A percentile compares a stretch with the other conserved stretches of the same genome.
Evolutionary conservation across 805 yeast species (phyloP).

Genomic region (Zygotorulaspora florentina): DNA sequence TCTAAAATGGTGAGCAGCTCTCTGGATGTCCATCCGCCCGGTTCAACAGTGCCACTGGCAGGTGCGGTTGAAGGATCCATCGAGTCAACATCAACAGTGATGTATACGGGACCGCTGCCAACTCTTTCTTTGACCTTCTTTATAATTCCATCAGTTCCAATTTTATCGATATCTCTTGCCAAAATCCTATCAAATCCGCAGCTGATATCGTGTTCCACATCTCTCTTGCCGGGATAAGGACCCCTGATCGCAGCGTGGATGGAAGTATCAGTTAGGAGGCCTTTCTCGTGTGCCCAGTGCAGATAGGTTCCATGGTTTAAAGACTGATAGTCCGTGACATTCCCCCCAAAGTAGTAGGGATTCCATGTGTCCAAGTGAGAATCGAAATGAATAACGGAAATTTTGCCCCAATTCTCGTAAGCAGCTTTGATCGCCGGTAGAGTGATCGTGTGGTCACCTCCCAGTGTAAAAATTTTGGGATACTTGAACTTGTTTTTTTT

Average conservation of each 20-base stretch:
- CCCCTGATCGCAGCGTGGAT: conserved; percentile 65
- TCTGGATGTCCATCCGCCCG: conserved; percentile 50
- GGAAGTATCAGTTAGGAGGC: conserved; percentile 46
- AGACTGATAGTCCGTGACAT: conserved; percentile 51
- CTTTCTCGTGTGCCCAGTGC: conserved; percentile 66
- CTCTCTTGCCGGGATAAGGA: conserved; percentile 44
- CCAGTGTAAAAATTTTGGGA: conserved; percentile 46
- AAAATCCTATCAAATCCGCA: conserved; percentile 48
- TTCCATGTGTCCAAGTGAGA: conserved; percentile 70
- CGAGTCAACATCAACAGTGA: conserved; percentile 48
- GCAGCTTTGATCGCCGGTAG: conserved; percentile 47
- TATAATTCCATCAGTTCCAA: conserved; percentile 40
- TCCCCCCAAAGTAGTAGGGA: conserved; percentile 61
- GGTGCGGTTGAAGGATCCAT: conserved; percentile 52
- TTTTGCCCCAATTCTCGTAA: conserved; percentile 42
- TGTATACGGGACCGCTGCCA: conserved; percentile 41
- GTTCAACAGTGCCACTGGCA: conserved; percentile 51
- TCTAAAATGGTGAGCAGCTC: conserved; percentile 43
- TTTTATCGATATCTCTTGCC: conserved; percentile 45
- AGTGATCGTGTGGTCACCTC: conserved; percentile 54
- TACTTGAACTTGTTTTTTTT: conserved; percentile 25
- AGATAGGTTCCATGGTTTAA: conserved; percentile 67
- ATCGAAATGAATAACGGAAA: conserved; percentile 55
- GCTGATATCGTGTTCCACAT: conserved; percentile 41
- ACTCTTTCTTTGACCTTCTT: conserved; percentile 36